Base-by-base conservation (phyloP, 2,329 filamentous ascomycete genomes). In the Pseudocercospora fijiensis region DNA sequence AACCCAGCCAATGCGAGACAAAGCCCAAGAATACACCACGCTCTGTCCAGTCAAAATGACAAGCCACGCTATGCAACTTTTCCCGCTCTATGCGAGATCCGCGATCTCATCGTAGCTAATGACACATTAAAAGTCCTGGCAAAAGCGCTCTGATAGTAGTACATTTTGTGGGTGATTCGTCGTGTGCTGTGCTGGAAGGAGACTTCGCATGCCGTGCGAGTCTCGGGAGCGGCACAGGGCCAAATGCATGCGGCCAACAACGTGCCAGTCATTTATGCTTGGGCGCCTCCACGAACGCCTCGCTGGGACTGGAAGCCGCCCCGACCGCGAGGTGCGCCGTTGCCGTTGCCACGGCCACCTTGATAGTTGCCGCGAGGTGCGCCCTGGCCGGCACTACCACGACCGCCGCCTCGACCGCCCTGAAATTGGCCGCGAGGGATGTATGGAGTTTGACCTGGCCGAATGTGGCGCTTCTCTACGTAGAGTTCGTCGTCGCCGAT, bases 401-500 rank as follows among this genome's bases (percentile, higher is more conserved):
- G 91, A 71, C 65, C 62, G 55, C 68, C 70, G 45, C 74, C 73
- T 62, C 78, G 78, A 60, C 76, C 76, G 58, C 78, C 78, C 57
- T 79, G 70, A 64, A 70, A 73, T 58, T 74, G 71, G 71, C 73
- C 80, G 70, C 73, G 76, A 62, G 71, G 76, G 72, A 68, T 71
- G 73, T 70, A 77, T 58, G 71, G 74, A 67, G 72, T 75, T 69
- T 66, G 73, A 67, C 67, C 75, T 13, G 78, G 76, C 61, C 78
- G 77, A 49, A 90, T 86, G 69, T 92, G 91, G 67, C 95, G 92
- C 76, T 94, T 91, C 80, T 98, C 95, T 62, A 99, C 90, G 66
- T 86, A 84, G 72, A 99, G 89, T 73, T 86, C 88, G 78, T 96
- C 90, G 70, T 88, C 90, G 72, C 90, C 91, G 67, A 99, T 86